phyloP scores from a whole-genome alignment of 2,329 filamentous ascomycete species.

The Kalmusia sp. region DNA sequence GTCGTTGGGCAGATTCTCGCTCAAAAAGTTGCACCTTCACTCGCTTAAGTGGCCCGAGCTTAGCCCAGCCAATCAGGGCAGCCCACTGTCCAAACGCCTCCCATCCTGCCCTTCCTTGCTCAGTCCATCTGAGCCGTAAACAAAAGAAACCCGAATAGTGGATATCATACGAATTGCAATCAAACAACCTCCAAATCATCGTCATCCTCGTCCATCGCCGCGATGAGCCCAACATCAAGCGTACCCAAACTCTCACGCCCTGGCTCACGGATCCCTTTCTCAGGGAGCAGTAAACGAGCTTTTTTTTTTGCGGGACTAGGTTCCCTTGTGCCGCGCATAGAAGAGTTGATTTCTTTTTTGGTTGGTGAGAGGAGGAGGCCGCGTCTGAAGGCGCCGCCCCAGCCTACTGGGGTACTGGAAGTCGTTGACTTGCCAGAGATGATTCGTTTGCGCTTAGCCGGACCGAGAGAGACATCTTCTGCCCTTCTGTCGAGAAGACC shows the following conservation, averaged over 20 bases:
- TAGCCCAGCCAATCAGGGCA: slow-evolving; percentile 36
- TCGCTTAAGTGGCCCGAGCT: slow-evolving; percentile 35
- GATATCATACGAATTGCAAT: slow-evolving; percentile 25
- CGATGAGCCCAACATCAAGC: slow-evolving; percentile 42
- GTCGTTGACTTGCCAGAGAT: slow-evolving; percentile 38
- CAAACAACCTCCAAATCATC: slow-evolving; percentile 59
- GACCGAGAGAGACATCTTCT: slow-evolving; percentile 49
- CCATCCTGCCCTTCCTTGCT: slow-evolving; percentile 11
- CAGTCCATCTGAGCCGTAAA: background rate
- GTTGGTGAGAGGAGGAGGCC: slow-evolving; percentile 48
- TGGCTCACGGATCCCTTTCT: slow-evolving; percentile 58
- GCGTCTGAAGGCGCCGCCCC: slow-evolving; percentile 54
- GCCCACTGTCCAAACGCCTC: background rate
- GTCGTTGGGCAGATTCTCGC: slow-evolving; percentile 20
- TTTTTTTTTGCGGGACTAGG: slow-evolving; percentile 55
- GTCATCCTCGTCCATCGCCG: slow-evolving; percentile 52
- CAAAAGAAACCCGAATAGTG: slow-evolving; percentile 13
- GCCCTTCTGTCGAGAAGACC: slow-evolving; percentile 55
- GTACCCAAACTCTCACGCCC: slow-evolving; percentile 54
- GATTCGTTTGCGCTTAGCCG: slow-evolving; percentile 53
- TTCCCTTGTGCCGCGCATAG: slow-evolving; percentile 36
- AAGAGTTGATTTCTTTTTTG: slow-evolving; percentile 36
- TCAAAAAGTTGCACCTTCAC: slow-evolving; percentile 23
- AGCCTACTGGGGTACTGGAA: slow-evolving; percentile 52
- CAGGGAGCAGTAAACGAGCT: slow-evolving; percentile 55